Evolutionary conservation across 176 grass and related monocot species (phyloP), one percentile per base, ranked within the genome.

Genomic region (Aegilops umbellulata): DNA sequence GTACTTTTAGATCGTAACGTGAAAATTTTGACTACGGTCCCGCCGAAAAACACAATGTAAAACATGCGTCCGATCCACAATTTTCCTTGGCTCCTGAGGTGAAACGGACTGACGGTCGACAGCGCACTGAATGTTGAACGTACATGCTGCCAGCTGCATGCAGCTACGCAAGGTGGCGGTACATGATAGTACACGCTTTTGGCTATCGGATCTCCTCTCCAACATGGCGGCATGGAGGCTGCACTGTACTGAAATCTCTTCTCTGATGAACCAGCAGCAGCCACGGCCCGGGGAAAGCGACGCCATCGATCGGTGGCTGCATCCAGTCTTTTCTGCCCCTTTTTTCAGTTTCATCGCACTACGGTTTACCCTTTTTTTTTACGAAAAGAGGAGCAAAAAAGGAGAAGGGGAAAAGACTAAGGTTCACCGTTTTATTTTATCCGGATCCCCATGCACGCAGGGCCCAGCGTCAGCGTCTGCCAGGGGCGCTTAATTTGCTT

Each of bases 281-380:
- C 57, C 70, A 75, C 51, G 49, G 81, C 76, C n/a, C 69, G 66
- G 81, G 38, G 29, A 88, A 88, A 79, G 87, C 75, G 87, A 47
- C 16, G 27, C 24, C 87, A 39, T 8, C 53, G 55, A 57, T 57
- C 53, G 53, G 42, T 46, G 12, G 42, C 55, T 53, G 75, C 87
- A 80, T 74, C 35, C 44, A 2, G 47, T 24, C 77, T 87, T 73
- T 81, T 38, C 42, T 71, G 49, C 25, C 17, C 49, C 53, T n/a
- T 14, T 75, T 19, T 76, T 53, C 41, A 46, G 42, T 46, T 46
- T 14, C 42, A 46, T 46, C 42, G 12, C 42, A 46, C 42, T 4
- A 14, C 13, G 42, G 42, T 46, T 46, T 1, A 14, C 42, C 42
- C 0, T 46, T 51, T 16, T 51, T 17, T 51, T 51, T 51, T 51